Percentiles rank a stretch among this genome's conserved stretches.
Conservation (phyloP, 805 yeast species). For the Zygoascus tannicola region DNA sequence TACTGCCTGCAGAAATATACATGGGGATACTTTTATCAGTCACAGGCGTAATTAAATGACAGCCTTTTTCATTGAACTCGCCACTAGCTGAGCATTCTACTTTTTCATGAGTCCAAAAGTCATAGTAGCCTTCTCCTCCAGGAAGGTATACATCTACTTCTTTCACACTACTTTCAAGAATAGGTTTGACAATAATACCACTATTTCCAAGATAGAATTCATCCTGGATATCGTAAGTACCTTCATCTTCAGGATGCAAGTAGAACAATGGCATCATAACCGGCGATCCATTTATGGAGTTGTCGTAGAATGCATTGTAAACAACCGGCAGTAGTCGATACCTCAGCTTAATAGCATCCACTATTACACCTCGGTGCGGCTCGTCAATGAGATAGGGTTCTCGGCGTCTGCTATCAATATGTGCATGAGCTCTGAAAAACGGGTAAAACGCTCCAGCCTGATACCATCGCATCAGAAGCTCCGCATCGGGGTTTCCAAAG, state of each 20-base stretch:
- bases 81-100: conserved; percentile 9
- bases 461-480: conserved; percentile 84
- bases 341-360: conserved; percentile 63
- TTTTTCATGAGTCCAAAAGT: conserved; percentile 21
- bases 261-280: conserved; percentile 37
- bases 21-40: conserved; percentile 60
- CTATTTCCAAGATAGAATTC: conserved; percentile 68
- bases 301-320: conserved; percentile 67
- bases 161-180: conserved; percentile 45
- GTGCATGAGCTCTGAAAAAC: conserved; percentile 94
- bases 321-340: conserved; percentile 69
- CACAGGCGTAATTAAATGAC: conserved; percentile 31
- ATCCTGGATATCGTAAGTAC: conserved; percentile 59
- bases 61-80: conserved; percentile 28
- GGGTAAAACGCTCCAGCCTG: conserved; percentile 96
- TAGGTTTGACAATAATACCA: conserved; percentile 74
- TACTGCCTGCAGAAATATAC: conserved; percentile 67
- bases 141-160: conserved; percentile 35
- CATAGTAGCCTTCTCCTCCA: conserved; percentile 37
- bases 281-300: conserved; percentile 56
- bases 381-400: conserved; percentile 87
- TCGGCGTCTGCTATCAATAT: conserved; percentile 82
- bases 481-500: conserved; percentile 79
- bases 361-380: conserved; percentile 55
- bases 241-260: conserved; percentile 30